Evolutionary conservation across 148 eudicot species (phyloP).

Genomic region (Linanthus parryae): DNA sequence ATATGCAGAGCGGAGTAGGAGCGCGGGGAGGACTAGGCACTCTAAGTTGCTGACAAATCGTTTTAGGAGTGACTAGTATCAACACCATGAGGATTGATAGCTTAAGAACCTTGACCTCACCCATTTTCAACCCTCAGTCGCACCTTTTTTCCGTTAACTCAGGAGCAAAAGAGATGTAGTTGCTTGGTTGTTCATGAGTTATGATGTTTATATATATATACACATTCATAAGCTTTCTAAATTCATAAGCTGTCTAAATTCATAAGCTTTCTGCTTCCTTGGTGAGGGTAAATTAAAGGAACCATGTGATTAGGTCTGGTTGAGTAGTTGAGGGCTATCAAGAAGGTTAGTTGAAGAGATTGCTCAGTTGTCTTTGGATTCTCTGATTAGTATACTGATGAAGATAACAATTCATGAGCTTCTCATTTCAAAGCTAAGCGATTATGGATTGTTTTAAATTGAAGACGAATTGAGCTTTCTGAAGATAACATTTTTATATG

Average conservation of each 20-base stretch:
- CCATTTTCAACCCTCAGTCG: not conserved
- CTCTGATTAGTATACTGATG: no score
- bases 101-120: conserved; percentile 2
- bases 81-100: not conserved
- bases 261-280: no score
- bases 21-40: conserved; percentile 18
- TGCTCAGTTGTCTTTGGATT: no score
- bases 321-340: no score
- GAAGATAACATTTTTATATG: no score
- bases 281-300: no score
- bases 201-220: not conserved
- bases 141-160: not conserved
- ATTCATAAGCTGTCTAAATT: conserved; percentile 48
- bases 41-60: conserved; percentile 21
- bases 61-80: conserved; percentile 18
- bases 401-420: conserved; percentile 38
- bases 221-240: not conserved
- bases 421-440: conserved; percentile 31
- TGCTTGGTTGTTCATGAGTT: not conserved
- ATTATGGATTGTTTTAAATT: no score
- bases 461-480: no score
- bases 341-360: no score
- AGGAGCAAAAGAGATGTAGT: not conserved
- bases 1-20: conserved; percentile 45
- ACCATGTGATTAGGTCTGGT: no score